phyloP scores from a whole-genome alignment of 73 alveolate genomes.

The Paramecium primaurelia region DNA sequence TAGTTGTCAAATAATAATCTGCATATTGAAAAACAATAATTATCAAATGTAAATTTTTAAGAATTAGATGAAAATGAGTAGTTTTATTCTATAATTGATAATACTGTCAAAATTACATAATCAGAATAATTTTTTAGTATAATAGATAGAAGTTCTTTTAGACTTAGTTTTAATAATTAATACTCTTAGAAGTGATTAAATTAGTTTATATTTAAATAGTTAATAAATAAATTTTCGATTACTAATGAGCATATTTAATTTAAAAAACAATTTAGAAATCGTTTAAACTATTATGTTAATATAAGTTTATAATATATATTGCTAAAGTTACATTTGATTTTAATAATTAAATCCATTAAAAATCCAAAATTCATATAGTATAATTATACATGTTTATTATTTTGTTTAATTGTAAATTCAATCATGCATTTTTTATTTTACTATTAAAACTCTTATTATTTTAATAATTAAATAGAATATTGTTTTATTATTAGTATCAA shows the following conservation, averaged over 20 bases:
- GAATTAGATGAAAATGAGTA: not conserved
- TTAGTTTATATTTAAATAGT: not conserved
- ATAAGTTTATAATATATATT: no score
- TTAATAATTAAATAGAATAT: no score
- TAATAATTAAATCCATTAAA: no score
- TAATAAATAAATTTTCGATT: not conserved
- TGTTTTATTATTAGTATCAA: no score
- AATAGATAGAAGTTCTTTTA: not conserved
- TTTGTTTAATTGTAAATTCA: no score
- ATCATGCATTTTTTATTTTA: no score
- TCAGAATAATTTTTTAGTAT: not conserved
- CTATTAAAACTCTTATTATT: no score
- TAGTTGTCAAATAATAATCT: not conserved
- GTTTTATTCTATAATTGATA: not conserved
- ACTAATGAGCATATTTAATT: not conserved
- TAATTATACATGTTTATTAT: no score
- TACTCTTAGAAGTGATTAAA: not conserved
- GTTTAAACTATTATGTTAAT: not conserved
- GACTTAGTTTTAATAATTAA: not conserved
- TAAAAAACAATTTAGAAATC: not conserved
- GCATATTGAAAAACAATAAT: not conserved
- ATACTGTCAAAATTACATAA: not conserved
- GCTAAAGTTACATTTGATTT: no score
- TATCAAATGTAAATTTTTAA: not conserved
- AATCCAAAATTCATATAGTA: no score